Percentiles rank a stretch among this genome's conserved stretches.
phyloP scores from a whole-genome alignment of 139 green algal genomes.

The Ettlia oleoabundans region DNA sequence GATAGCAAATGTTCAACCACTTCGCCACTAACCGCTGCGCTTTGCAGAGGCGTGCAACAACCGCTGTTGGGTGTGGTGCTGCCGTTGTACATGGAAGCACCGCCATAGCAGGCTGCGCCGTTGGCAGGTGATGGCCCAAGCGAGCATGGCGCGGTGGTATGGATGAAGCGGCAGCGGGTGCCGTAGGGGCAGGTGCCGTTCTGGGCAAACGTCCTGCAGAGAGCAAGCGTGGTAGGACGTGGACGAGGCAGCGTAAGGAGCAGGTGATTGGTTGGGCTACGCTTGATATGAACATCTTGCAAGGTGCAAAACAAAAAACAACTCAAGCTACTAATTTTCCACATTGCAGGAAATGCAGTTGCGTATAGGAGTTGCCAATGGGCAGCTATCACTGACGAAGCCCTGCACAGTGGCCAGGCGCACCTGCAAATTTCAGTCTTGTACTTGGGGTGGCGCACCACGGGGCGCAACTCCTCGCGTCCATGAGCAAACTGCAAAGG shows the following conservation, averaged over 20 bases:
- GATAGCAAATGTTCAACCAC: too few species aligned
- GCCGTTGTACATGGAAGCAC: too few species aligned
- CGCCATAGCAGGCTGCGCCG: too few species aligned
- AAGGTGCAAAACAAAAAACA: too few species aligned
- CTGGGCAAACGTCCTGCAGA: constrained; percentile 70
- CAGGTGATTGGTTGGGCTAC: not conserved
- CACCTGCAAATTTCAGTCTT: constrained; percentile 30
- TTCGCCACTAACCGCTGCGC: too few species aligned
- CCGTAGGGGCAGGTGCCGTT: constrained; percentile 88
- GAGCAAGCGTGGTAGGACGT: not conserved
- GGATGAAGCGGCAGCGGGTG: constrained; percentile 89
- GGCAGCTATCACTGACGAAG: too few species aligned
- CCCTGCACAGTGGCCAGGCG: too few species aligned
- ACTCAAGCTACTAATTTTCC: too few species aligned
- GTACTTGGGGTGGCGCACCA: constrained; percentile 84
- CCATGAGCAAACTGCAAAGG: constrained; percentile 88
- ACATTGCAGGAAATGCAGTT: too few species aligned
- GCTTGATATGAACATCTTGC: not conserved
- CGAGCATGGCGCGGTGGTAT: constrained; percentile 38
- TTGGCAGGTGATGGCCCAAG: not conserved
- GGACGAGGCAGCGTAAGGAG: not conserved
- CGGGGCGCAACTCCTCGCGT: constrained; percentile 75
- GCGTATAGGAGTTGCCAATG: too few species aligned
- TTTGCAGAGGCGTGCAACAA: too few species aligned
- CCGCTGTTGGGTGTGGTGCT: too few species aligned